phyloP scores from a whole-genome alignment of 2,329 filamentous ascomycete species.

The Septoria petroselini region DNA sequence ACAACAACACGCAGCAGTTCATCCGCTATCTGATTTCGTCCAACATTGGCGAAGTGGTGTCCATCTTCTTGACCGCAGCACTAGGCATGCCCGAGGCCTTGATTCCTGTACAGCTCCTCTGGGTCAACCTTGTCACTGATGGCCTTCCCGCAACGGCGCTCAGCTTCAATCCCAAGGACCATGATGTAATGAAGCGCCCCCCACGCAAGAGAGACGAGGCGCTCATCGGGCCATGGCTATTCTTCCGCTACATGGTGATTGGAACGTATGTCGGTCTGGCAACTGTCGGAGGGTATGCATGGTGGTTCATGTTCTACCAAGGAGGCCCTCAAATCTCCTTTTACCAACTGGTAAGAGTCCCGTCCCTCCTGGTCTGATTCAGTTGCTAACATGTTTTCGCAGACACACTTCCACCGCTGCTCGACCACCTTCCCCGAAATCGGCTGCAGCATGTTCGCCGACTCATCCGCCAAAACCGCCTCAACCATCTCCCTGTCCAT shows the following conservation, averaged over 20 bases:
- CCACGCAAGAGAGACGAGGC: conserved; percentile 90
- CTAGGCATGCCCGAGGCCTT: conserved; percentile 96
- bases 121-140: conserved; percentile 98
- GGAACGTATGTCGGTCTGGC: conserved; percentile 92
- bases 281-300: conserved; percentile 96
- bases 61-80: conserved; percentile 95
- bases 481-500: conserved; percentile 89
- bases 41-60: conserved; percentile 98
- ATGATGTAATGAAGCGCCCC: conserved; percentile 92
- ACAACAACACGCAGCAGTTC: conserved; percentile 99
- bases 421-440: conserved; percentile 80
- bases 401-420: conserved; percentile 90
- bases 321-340: conserved; percentile 89
- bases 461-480: conserved; percentile 81
- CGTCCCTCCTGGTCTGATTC: background rate
- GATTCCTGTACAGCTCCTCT: conserved; percentile 93
- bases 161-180: conserved; percentile 97
- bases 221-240: conserved; percentile 91
- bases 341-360: conserved; percentile 65
- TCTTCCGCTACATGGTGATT: conserved; percentile 96
- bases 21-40: conserved; percentile 98
- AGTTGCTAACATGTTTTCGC: conserved; percentile 17
- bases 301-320: conserved; percentile 98
- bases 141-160: conserved; percentile 93
- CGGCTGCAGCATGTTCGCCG: conserved; percentile 85